Percentiles rank a stretch among this genome's conserved stretches.
Evolutionary conservation across 2,329 filamentous ascomycete species (phyloP).

Genomic region (Colletotrichum phormii): DNA sequence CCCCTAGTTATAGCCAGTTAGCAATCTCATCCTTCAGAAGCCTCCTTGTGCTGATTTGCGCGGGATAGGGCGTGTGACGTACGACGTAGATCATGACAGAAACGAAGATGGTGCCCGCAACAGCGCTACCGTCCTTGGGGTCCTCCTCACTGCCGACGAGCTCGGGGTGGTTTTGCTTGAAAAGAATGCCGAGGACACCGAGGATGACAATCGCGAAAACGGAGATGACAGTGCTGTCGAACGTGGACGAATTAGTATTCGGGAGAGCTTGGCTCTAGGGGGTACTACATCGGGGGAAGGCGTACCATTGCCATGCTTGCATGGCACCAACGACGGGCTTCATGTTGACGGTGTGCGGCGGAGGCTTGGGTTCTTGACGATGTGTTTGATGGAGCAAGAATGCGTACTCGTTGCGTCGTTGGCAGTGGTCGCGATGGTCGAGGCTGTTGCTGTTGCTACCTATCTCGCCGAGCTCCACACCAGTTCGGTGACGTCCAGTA

Average conservation of each 20-base stretch:
- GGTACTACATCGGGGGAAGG: slow-evolving; percentile 31
- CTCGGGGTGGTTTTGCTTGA: slow-evolving; percentile 82
- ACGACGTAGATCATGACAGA: slow-evolving; percentile 91
- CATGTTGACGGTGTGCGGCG: slow-evolving; percentile 69
- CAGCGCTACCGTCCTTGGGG: slow-evolving; percentile 78
- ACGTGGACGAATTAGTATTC: neutral
- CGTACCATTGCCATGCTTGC: slow-evolving; percentile 96
- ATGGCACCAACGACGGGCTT: slow-evolving; percentile 93
- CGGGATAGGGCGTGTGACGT: slow-evolving; percentile 54
- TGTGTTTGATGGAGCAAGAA: slow-evolving; percentile 10
- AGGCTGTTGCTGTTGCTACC: slow-evolving; percentile 20
- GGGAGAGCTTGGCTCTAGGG: too few species aligned
- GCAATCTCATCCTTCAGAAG: neutral
- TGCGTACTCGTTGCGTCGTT: slow-evolving; percentile 29
- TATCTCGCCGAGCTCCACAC: slow-evolving; percentile 29
- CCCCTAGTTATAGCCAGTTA: slow-evolving; percentile 61
- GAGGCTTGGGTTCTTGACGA: neutral
- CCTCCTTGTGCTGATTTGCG: neutral
- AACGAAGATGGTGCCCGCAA: slow-evolving; percentile 87
- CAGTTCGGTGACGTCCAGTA: slow-evolving; percentile 32
- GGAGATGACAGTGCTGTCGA: slow-evolving; percentile 77
- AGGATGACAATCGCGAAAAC: slow-evolving; percentile 75
- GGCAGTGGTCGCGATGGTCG: slow-evolving; percentile 16
- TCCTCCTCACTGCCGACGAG: slow-evolving; percentile 82
- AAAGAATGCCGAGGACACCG: slow-evolving; percentile 75